Evolutionary conservation across 768 basidiomycete species (phyloP).

Genomic region (Cantharellus cinnabarinus): DNA sequence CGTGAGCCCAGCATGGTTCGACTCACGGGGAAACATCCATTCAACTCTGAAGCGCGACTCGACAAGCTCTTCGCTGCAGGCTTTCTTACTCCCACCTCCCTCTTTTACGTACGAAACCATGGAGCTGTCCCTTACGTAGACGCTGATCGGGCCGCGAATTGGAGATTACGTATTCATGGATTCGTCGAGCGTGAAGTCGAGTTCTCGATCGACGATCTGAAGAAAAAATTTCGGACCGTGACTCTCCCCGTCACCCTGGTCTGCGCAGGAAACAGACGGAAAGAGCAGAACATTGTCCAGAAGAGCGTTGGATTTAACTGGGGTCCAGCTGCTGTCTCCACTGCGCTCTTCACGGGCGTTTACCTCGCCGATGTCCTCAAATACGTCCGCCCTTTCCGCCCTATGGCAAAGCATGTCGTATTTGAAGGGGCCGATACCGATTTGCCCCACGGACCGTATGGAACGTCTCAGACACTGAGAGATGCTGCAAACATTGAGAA

Average conservation of each 20-base stretch:
- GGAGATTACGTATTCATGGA: constrained; percentile 27
- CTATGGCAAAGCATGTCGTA: constrained; percentile 27
- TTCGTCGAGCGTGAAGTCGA: not conserved
- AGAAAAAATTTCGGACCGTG: constrained; percentile 24
- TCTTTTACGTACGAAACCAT: constrained; percentile 44
- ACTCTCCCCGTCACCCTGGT: constrained; percentile 41
- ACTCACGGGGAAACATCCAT: constrained; percentile 40
- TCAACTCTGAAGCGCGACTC: constrained; percentile 34
- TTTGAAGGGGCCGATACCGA: constrained; percentile 36
- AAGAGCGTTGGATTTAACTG: constrained; percentile 37
- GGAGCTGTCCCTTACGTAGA: constrained; percentile 34
- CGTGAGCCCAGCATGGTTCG: constrained; percentile 26
- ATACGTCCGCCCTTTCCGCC: constrained; percentile 21
- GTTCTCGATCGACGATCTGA: not conserved
- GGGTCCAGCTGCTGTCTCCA: constrained; percentile 32
- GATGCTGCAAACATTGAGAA: constrained; percentile 26
- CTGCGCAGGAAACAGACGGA: constrained; percentile 44
- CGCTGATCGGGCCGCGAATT: constrained; percentile 19
- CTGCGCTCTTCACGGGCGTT: constrained; percentile 40
- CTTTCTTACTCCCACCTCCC: constrained; percentile 33
- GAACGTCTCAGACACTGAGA: constrained; percentile 28
- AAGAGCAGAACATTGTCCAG: constrained; percentile 41
- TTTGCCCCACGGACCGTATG: constrained; percentile 40
- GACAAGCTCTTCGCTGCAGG: constrained; percentile 25
- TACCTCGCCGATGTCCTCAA: constrained; percentile 34